Percentiles rank a stretch among this genome's conserved stretches.
Conservation (phyloP, 2,329 filamentous ascomycete genomes). For the Pseudopithomyces maydicus region DNA sequence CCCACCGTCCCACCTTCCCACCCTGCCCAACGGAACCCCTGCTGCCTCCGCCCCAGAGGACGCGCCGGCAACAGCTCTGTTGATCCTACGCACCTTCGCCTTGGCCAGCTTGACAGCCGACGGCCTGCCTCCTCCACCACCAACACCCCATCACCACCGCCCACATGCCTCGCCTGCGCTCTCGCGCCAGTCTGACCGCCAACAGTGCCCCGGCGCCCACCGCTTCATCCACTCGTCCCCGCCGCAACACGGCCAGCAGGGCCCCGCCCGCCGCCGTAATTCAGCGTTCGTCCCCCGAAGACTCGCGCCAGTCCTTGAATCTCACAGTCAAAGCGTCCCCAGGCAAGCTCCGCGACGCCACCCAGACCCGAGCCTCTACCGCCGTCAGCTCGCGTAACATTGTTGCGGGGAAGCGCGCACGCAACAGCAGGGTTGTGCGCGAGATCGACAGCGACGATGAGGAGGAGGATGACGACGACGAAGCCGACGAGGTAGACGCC, state of each 20-base stretch:
- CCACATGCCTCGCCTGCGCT: conserved; percentile 43
- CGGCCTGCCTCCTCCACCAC: background rate
- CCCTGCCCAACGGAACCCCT: background rate
- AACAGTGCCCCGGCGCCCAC: conserved; percentile 42
- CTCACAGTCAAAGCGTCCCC: conserved; percentile 58
- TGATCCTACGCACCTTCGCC: conserved; percentile 3
- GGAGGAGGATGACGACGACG: conserved; percentile 46
- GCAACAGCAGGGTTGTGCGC: conserved; percentile 45
- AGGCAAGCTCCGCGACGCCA: conserved; percentile 55
- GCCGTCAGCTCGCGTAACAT: conserved; percentile 43
- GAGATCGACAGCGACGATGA: conserved; percentile 51
- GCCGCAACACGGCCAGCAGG: conserved; percentile 43
- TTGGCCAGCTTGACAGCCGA: background rate
- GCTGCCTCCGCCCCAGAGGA: conserved; percentile 1
- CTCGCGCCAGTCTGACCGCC: conserved; percentile 42
- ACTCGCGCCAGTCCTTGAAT: conserved; percentile 51
- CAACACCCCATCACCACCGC: conserved; percentile 21
- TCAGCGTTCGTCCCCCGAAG: conserved; percentile 47
- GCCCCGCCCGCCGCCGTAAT: conserved; percentile 42
- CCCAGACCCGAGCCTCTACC: conserved; percentile 38
- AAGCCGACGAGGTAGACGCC: conserved; percentile 43
- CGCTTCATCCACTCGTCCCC: conserved; percentile 43
- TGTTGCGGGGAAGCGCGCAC: conserved; percentile 43
- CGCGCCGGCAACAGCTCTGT: conserved; percentile 3
- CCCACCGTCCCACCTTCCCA: background rate